phyloP scores from a whole-genome alignment of 345 rosid genomes.

The Trapa incisa region DNA sequence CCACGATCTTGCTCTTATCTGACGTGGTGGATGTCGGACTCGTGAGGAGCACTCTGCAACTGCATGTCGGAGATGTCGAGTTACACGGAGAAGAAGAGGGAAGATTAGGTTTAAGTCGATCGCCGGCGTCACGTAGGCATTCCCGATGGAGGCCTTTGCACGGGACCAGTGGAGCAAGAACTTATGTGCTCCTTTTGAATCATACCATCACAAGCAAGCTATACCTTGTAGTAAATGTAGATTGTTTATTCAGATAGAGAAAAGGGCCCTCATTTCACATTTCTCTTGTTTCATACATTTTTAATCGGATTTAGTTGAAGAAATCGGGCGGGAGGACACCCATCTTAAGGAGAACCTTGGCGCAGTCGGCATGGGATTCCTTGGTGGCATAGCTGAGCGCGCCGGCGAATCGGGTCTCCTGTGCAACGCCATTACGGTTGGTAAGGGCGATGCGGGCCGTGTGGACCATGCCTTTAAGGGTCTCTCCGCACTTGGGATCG shows the following conservation, averaged over 20 bases:
- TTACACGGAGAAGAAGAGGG: too few relatives aligned
- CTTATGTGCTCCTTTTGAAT: too few relatives aligned
- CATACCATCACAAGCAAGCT: too few relatives aligned
- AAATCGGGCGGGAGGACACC: slow-evolving; percentile 9
- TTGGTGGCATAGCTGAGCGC: slow-evolving; percentile 3
- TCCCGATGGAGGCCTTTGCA: too few relatives aligned
- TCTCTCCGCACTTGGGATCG: slow-evolving; percentile 8
- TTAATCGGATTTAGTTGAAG: neutral
- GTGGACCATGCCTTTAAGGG: slow-evolving; percentile 5
- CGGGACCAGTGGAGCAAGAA: too few relatives aligned
- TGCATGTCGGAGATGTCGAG: too few relatives aligned
- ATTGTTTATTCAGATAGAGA: neutral
- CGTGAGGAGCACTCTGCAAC: too few relatives aligned
- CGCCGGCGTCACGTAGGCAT: too few relatives aligned
- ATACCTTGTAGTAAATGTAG: neutral
- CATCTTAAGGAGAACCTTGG: slow-evolving; percentile 8
- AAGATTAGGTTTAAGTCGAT: too few relatives aligned
- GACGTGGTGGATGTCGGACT: too few relatives aligned
- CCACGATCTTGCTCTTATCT: too few relatives aligned
- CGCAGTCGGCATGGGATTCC: slow-evolving; percentile 1
- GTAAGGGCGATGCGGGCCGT: slow-evolving; percentile 13
- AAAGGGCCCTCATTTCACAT: neutral
- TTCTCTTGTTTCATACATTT: neutral
- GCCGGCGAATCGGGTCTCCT: slow-evolving; percentile 8
- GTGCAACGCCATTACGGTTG: slow-evolving; percentile 10